Percentiles rank a stretch among this genome's conserved stretches.
Conservation (phyloP, 805 yeast species). For the Wickerhamomyces tratensis region DNA sequence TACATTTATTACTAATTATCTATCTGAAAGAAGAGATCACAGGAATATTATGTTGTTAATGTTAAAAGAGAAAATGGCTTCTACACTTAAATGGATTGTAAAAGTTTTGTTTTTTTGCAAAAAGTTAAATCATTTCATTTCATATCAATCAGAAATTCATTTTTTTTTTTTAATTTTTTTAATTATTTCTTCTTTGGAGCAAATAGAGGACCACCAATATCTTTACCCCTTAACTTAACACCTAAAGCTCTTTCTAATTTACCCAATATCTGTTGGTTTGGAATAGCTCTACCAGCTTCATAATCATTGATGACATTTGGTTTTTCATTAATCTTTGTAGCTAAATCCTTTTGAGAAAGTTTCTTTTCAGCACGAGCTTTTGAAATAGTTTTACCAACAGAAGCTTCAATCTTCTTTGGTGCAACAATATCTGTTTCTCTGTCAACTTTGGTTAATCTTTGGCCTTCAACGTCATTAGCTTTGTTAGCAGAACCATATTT, state of each 20-base stretch:
- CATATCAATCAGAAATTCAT: too few relatives aligned
- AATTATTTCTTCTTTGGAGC: constrained; percentile 27
- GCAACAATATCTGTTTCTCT: constrained; percentile 90
- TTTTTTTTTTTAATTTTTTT: too few relatives aligned
- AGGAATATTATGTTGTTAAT: too few relatives aligned
- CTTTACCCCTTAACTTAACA: constrained; percentile 91
- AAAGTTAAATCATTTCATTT: too few relatives aligned
- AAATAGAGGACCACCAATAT: constrained; percentile 79
- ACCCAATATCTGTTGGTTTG: constrained; percentile 89
- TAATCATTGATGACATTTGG: constrained; percentile 93
- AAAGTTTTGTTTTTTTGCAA: too few relatives aligned
- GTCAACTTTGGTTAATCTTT: constrained; percentile 87
- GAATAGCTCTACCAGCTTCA: constrained; percentile 94
- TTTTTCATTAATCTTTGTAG: constrained; percentile 92
- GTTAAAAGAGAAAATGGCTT: too few relatives aligned
- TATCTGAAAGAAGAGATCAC: too few relatives aligned
- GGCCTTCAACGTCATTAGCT: constrained; percentile 78
- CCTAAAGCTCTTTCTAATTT: constrained; percentile 93
- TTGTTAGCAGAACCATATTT: constrained; percentile 66
- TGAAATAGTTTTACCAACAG: constrained; percentile 82
- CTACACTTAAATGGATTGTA: too few relatives aligned
- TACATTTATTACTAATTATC: too few relatives aligned
- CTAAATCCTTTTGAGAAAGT: constrained; percentile 91
- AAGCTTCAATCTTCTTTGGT: constrained; percentile 75
- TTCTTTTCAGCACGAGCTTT: constrained; percentile 82